A percentile compares a stretch with the other conserved stretches of the same genome.
Conservation (phyloP, 345 rosid genomes). For the Eucalyptus cloeziana region DNA sequence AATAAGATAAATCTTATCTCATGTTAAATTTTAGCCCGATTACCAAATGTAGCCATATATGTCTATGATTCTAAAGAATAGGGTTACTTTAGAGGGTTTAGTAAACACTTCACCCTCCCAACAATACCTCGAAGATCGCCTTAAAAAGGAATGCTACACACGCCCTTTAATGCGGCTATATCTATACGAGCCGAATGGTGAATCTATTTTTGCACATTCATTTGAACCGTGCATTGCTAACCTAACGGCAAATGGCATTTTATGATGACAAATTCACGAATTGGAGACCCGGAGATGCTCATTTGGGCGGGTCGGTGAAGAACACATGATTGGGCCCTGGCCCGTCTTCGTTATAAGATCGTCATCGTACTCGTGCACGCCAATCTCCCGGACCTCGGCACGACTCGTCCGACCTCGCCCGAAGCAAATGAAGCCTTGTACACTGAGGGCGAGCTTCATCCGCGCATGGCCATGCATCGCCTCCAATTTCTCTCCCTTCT, state of each 20-base stretch:
- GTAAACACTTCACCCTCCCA: neutral
- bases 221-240: neutral
- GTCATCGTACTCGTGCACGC: neutral
- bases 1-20: too few species aligned
- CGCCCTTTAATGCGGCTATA: neutral
- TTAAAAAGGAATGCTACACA: neutral
- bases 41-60: neutral
- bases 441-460: neutral
- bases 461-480: neutral
- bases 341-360: neutral
- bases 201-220: neutral
- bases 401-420: neutral
- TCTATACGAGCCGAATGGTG: neutral
- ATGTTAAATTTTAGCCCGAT: too few species aligned
- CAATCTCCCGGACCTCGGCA: neutral
- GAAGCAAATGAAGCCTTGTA: neutral
- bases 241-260: neutral
- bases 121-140: neutral
- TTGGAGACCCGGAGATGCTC: neutral
- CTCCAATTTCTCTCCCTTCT: neutral
- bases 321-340: neutral
- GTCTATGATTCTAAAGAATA: neutral
- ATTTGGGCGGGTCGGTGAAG: neutral
- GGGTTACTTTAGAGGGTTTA: neutral
- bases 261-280: neutral